A percentile compares a stretch with the other conserved stretches of the same genome.
These are phyloP conservation scores for Pestalotiopsis sp. DNA, from an alignment of 2,329 filamentous ascomycete genomes.

Conservation along the genomic window DNA sequence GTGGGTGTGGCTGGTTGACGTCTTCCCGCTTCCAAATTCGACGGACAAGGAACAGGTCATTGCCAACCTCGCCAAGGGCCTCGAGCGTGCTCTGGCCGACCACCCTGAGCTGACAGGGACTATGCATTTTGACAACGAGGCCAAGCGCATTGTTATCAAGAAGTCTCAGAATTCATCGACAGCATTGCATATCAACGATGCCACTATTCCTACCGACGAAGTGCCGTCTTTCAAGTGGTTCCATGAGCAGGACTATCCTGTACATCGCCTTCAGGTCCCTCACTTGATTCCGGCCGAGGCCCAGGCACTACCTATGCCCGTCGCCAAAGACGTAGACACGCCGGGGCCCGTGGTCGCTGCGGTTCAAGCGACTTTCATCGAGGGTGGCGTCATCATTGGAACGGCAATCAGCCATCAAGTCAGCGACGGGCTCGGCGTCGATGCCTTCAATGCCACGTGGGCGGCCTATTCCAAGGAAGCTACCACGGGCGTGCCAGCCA, in stretches of 20 bases:
- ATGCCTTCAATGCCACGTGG: constrained; percentile 1
- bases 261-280: neutral
- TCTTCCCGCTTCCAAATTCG: neutral
- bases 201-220: neutral
- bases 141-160: constrained; percentile 8
- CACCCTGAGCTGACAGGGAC: constrained; percentile 7
- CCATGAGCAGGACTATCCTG: neutral
- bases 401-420: constrained; percentile 4
- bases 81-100: neutral
- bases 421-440: constrained; percentile 6
- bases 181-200: neutral
- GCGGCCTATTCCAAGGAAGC: constrained; percentile 8
- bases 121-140: constrained; percentile 10
- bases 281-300: neutral
- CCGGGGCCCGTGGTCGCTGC: constrained; percentile 3
- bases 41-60: neutral
- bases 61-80: neutral
- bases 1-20: neutral
- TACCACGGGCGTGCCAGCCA: neutral
- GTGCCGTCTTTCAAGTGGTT: neutral
- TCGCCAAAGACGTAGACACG: constrained; percentile 1
- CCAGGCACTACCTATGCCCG: neutral
- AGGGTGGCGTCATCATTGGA: constrained; percentile 5
- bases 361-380: constrained; percentile 6
- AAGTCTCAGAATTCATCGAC: neutral